Conservation (phyloP, 2,329 filamentous ascomycete genomes). For the Aureobasidium melanogenum region DNA sequence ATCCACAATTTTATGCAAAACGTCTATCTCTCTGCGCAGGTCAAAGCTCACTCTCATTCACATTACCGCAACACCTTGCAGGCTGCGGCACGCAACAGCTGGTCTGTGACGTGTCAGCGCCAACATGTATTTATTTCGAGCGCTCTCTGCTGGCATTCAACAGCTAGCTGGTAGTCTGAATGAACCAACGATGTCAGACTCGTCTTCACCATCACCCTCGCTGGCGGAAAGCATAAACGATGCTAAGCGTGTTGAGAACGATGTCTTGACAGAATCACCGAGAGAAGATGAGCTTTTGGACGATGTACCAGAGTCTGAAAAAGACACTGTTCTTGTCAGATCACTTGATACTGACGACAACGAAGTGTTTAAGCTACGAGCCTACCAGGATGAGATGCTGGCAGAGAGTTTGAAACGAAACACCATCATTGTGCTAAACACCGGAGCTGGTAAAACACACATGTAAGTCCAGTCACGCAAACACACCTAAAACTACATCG, state of each 20-base stretch:
- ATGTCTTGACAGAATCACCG: neutral
- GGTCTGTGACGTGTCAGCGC: neutral
- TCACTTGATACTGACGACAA: neutral
- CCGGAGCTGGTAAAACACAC: conserved; percentile 41
- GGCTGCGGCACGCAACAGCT: neutral
- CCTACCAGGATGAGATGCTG: conserved; percentile 43
- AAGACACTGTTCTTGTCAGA: neutral
- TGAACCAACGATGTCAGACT: neutral
- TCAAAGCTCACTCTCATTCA: neutral
- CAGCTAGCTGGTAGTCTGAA: neutral
- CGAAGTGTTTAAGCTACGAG: conserved; percentile 24
- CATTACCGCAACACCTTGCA: neutral
- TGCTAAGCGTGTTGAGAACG: conserved; percentile 1
- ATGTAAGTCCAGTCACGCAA: conserved; percentile 18
- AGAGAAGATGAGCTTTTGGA: neutral
- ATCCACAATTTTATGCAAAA: neutral
- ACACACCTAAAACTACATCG: neutral
- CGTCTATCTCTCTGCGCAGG: neutral
- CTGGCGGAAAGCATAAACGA: neutral
- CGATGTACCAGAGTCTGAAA: neutral
- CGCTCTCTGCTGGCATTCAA: neutral
- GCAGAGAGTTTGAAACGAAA: conserved; percentile 35
- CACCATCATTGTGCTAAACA: conserved; percentile 42
- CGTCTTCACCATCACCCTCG: neutral
- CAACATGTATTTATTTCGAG: neutral